A percentile compares a stretch with the other conserved stretches of the same genome.
phyloP scores from a whole-genome alignment of 164 flowering plant genomes.

The Protea cynaroides region DNA sequence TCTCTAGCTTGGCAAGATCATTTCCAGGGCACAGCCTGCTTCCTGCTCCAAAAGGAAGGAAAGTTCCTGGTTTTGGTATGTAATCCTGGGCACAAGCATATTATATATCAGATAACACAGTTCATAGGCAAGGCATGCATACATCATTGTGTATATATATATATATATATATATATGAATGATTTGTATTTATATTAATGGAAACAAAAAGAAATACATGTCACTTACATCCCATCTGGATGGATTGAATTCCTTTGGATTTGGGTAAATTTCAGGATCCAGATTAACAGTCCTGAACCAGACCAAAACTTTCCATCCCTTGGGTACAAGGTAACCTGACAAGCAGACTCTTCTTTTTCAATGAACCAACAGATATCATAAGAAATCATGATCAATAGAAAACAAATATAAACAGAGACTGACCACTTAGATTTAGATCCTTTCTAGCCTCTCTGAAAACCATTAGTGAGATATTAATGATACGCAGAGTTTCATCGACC shows the following conservation, averaged over 20 bases:
- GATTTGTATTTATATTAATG: not conserved
- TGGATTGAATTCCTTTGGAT: slow-evolving; percentile 69
- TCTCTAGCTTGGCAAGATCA: slow-evolving; percentile 88
- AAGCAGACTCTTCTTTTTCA: not conserved
- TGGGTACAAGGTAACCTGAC: slow-evolving; percentile 62
- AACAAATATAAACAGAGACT: slow-evolving; percentile 7
- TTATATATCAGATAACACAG: slow-evolving; percentile 1
- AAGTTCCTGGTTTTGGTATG: slow-evolving; percentile 61
- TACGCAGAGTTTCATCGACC: slow-evolving; percentile 75
- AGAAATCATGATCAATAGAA: no score
- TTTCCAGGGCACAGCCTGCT: slow-evolving; percentile 90
- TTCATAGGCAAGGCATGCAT: not conserved
- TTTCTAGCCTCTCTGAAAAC: slow-evolving; percentile 62
- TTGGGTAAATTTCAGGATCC: slow-evolving; percentile 61
- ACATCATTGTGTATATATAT: not conserved
- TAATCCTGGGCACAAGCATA: slow-evolving; percentile 23
- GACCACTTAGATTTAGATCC: slow-evolving; percentile 53
- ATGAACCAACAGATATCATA: no score
- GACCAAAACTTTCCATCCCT: slow-evolving; percentile 74
- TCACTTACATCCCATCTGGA: slow-evolving; percentile 90
- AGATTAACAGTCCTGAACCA: slow-evolving; percentile 82
- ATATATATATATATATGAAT: not conserved
- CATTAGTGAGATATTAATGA: slow-evolving; percentile 52
- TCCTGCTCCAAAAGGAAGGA: slow-evolving; percentile 82
- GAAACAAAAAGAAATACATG: not conserved